Percentiles rank a stretch among this genome's conserved stretches.
phyloP scores from a whole-genome alignment of 768 basidiomycete genomes.

The Agrocybe praecox region DNA sequence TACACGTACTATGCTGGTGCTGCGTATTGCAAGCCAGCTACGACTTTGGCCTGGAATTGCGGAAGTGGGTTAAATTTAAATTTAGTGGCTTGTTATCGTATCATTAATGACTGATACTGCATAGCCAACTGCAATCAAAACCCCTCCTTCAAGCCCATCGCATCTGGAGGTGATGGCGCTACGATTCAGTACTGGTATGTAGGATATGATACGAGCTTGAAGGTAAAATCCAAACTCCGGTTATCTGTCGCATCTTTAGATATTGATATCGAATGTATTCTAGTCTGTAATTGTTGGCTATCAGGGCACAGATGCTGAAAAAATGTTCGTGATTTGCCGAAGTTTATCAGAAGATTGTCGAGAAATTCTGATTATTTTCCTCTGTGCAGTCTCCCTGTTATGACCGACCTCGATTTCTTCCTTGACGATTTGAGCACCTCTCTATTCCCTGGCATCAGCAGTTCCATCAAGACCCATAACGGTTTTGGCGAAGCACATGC shows the following conservation, averaged over 20 bases:
- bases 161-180: slow-evolving; percentile 46
- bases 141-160: slow-evolving; percentile 40
- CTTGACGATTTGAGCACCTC: slow-evolving; percentile 39
- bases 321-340: slow-evolving; percentile 31
- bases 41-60: slow-evolving; percentile 51
- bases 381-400: slow-evolving; percentile 7
- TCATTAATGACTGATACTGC: neutral
- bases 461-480: slow-evolving; percentile 48
- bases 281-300: slow-evolving; percentile 42
- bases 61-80: slow-evolving; percentile 37
- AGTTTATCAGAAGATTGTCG: neutral
- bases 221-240: neutral
- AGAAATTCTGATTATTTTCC: slow-evolving; percentile 19
- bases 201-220: slow-evolving; percentile 10
- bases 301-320: slow-evolving; percentile 40
- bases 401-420: slow-evolving; percentile 33
- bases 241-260: slow-evolving; percentile 3
- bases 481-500: slow-evolving; percentile 56
- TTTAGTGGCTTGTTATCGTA: neutral
- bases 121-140: slow-evolving; percentile 43
- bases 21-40: slow-evolving; percentile 30
- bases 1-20: slow-evolving; percentile 53
- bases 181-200: slow-evolving; percentile 37
- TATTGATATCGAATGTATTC: neutral
- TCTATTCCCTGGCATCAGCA: slow-evolving; percentile 58